Percentiles rank a stretch among this genome's conserved stretches.
These are phyloP conservation scores for Chloris gayana DNA, from an alignment of 176 grass and related monocot genomes.

Conservation along the genomic window DNA sequence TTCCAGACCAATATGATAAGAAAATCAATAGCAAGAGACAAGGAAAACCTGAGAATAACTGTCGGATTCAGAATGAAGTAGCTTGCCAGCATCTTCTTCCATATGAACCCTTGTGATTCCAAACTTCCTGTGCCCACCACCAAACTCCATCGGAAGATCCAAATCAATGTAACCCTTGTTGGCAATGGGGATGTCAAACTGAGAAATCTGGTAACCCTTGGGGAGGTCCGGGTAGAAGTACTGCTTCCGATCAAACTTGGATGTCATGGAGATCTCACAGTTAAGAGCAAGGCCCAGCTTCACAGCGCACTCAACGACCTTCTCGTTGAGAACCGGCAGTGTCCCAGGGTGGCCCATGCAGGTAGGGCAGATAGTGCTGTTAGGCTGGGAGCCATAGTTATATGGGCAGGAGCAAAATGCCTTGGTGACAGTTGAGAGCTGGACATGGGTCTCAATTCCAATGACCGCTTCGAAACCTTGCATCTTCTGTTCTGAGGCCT, in stretches of 20 bases:
- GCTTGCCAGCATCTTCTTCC: conserved; percentile 98
- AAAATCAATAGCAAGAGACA: conserved; percentile 8
- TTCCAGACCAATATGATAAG: background rate
- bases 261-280: conserved; percentile 65
- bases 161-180: conserved; percentile 73
- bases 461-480: conserved; percentile 85
- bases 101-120: conserved; percentile 95
- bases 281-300: conserved; percentile 85
- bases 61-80: conserved; percentile 78
- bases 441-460: conserved; percentile 96
- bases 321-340: conserved; percentile 74
- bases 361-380: conserved; percentile 81
- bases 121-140: conserved; percentile 84
- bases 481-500: conserved; percentile 47
- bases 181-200: conserved; percentile 94
- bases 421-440: conserved; percentile 73
- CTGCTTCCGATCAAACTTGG: conserved; percentile 98
- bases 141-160: conserved; percentile 87
- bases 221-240: conserved; percentile 98
- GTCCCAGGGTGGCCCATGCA: conserved; percentile 92
- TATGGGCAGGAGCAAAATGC: conserved; percentile 89
- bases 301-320: conserved; percentile 83
- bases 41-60: conserved; percentile 81
- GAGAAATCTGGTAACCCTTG: conserved; percentile 94
- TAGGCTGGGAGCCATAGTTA: conserved; percentile 69